A percentile compares a stretch with the other conserved stretches of the same genome.
Conservation (phyloP, 139 green algal genomes). For the Raphidocelis subcapitata region DNA sequence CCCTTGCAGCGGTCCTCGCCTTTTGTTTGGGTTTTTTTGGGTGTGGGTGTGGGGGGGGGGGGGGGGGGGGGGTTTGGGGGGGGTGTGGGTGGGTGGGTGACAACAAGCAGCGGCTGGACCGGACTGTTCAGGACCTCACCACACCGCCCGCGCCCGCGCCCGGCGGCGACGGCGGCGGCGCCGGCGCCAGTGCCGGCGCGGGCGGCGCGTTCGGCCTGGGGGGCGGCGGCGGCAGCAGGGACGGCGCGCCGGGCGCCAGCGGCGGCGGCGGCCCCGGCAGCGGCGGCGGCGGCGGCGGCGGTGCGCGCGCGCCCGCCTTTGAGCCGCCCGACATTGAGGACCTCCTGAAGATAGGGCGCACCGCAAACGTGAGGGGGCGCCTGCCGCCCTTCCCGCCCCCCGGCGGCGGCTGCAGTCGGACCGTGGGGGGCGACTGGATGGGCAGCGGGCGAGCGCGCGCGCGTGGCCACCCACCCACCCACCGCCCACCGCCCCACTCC, state of each 20-base stretch:
- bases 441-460: too few species aligned
- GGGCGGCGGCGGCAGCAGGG: slow-evolving; percentile 2
- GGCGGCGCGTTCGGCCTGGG: background rate
- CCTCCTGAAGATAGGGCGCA: slow-evolving; percentile 59
- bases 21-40: background rate
- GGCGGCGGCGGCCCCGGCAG: slow-evolving; percentile 15
- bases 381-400: too few species aligned
- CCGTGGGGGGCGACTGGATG: too few species aligned
- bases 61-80: too few species aligned
- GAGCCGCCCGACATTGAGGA: slow-evolving; percentile 89
- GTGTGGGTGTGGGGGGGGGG: too few species aligned
- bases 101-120: slow-evolving; percentile 23
- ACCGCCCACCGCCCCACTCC: too few species aligned
- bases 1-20: too few species aligned
- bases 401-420: too few species aligned
- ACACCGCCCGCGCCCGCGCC: too few species aligned
- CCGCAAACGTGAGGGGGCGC: slow-evolving; percentile 9
- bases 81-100: slow-evolving; percentile 5
- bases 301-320: background rate
- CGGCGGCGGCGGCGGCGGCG: background rate
- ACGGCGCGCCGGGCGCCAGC: background rate
- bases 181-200: too few species aligned
- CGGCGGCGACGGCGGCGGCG: too few species aligned
- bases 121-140: slow-evolving; percentile 15
- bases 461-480: too few species aligned